Evolutionary conservation across 2,329 filamentous ascomycete species (phyloP).

Genomic region (Calonectria pauciramosa): DNA sequence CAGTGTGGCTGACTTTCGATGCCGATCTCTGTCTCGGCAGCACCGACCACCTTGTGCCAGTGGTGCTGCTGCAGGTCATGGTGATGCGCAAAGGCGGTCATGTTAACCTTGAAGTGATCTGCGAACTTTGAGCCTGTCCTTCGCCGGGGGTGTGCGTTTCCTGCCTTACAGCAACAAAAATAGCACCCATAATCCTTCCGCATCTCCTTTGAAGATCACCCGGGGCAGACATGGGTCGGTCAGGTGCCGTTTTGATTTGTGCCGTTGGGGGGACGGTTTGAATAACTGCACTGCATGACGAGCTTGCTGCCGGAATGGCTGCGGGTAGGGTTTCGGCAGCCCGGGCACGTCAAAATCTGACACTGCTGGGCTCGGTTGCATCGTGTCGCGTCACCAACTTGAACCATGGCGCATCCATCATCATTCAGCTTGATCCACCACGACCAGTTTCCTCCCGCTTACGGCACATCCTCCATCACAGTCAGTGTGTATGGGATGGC

Average conservation of each 20-base stretch:
- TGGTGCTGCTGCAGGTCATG: slow-evolving; percentile 2
- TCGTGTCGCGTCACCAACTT: not conserved
- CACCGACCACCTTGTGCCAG: slow-evolving; percentile 8
- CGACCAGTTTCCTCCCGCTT: not conserved
- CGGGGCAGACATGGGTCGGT: slow-evolving; percentile 19
- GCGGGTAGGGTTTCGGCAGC: slow-evolving; percentile 3
- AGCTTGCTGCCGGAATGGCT: not conserved
- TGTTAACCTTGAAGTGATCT: slow-evolving; percentile 20
- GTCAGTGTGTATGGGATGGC: not conserved
- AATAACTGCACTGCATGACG: slow-evolving; percentile 12
- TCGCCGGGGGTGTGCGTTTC: not conserved
- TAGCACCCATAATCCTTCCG: slow-evolving; percentile 18
- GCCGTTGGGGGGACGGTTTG: slow-evolving; percentile 4
- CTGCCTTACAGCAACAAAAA: slow-evolving; percentile 7
- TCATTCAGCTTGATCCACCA: not conserved
- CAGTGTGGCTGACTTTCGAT: slow-evolving; percentile 33
- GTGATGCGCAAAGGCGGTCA: not conserved
- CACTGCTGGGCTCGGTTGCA: not conserved
- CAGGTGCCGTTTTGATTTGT: slow-evolving; percentile 13
- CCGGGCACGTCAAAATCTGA: slow-evolving; percentile 1
- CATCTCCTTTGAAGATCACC: slow-evolving; percentile 20
- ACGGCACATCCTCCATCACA: not conserved
- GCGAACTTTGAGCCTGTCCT: slow-evolving; percentile 12
- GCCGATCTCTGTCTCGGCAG: slow-evolving; percentile 39
- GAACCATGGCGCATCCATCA: not conserved